These are phyloP conservation scores for Phytophthora tubulina DNA, from an alignment of 352 stramenopile genomes.

Conservation along the genomic window DNA sequence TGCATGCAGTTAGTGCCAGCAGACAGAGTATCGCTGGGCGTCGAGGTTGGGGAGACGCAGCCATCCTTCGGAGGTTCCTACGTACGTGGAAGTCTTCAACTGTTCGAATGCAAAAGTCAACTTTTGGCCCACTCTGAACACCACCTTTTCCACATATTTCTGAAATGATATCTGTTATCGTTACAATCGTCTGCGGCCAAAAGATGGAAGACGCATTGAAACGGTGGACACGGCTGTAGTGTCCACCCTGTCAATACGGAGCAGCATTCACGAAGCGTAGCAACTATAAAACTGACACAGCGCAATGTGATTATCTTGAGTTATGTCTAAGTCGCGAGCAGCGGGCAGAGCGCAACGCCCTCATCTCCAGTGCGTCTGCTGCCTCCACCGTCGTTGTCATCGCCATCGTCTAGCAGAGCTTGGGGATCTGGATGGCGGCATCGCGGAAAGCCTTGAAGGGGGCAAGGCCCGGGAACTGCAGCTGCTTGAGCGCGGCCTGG, in stretches of 20 bases:
- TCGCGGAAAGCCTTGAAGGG: conserved; percentile 86
- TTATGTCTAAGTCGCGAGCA: conserved; percentile 29
- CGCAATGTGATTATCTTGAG: conserved; percentile 39
- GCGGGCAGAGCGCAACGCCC: neutral
- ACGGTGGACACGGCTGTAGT: no score
- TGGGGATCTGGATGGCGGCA: conserved; percentile 73
- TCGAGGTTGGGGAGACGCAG: conserved; percentile 4
- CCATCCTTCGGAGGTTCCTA: neutral
- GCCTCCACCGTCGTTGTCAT: neutral
- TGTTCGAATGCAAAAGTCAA: conserved; percentile 19
- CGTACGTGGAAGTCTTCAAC: conserved; percentile 22
- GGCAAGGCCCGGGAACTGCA: conserved; percentile 92
- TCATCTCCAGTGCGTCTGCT: neutral
- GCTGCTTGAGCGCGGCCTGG: conserved; percentile 92
- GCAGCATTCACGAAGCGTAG: conserved; percentile 1
- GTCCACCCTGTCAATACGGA: neutral
- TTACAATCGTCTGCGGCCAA: neutral
- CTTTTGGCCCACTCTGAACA: neutral
- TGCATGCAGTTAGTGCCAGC: conserved; percentile 19
- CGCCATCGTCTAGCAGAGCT: conserved; percentile 55
- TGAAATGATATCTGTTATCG: conserved; percentile 22
- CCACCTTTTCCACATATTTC: conserved; percentile 13
- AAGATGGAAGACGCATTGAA: neutral
- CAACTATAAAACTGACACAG: conserved; percentile 19
- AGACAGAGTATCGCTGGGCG: conserved; percentile 24